These are phyloP conservation scores for Pseudofabraea citricarpa DNA, from an alignment of 2,329 filamentous ascomycete genomes.

Conservation along the genomic window DNA sequence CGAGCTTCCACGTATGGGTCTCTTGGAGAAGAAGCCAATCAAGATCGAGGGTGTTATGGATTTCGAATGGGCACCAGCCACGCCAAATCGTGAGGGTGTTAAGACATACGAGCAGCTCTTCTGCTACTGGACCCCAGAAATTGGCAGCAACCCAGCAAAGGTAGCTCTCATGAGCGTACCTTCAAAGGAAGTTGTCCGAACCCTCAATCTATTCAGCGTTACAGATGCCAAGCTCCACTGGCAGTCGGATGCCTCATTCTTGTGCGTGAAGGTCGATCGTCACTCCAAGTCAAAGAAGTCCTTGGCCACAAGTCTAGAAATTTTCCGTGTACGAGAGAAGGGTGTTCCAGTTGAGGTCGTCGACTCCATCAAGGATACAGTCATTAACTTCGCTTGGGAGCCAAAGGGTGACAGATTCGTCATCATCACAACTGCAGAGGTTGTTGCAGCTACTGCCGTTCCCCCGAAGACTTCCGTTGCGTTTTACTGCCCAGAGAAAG, in stretches of 20 bases:
- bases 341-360: slow-evolving; percentile 97
- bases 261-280: slow-evolving; percentile 97
- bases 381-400: slow-evolving; percentile 99
- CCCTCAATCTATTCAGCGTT: slow-evolving; percentile 96
- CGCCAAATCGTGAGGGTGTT: slow-evolving; percentile 73
- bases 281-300: slow-evolving; percentile 99
- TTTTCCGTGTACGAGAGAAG: slow-evolving; percentile 97
- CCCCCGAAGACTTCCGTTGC: slow-evolving; percentile 90
- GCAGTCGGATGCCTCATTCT: slow-evolving; percentile 90
- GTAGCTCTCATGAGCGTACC: slow-evolving; percentile 95
- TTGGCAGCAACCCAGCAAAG: slow-evolving; percentile 96
- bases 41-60: slow-evolving; percentile 97
- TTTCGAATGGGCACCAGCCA: slow-evolving; percentile 94
- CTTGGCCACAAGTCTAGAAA: slow-evolving; percentile 92
- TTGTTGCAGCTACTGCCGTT: slow-evolving; percentile 70
- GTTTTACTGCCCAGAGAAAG: slow-evolving; percentile 96
- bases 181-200: slow-evolving; percentile 88
- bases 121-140: slow-evolving; percentile 98
- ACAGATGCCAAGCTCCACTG: slow-evolving; percentile 97
- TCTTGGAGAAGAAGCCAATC: slow-evolving; percentile 85
- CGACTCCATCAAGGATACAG: slow-evolving; percentile 94
- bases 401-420: slow-evolving; percentile 97
- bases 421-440: slow-evolving; percentile 90
- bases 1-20: slow-evolving; percentile 82
- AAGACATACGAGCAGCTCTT: slow-evolving; percentile 94